Percentiles rank a stretch among this genome's conserved stretches.
phyloP scores from a whole-genome alignment of 805 yeast species.

The Saccharomycopsis sp. region DNA sequence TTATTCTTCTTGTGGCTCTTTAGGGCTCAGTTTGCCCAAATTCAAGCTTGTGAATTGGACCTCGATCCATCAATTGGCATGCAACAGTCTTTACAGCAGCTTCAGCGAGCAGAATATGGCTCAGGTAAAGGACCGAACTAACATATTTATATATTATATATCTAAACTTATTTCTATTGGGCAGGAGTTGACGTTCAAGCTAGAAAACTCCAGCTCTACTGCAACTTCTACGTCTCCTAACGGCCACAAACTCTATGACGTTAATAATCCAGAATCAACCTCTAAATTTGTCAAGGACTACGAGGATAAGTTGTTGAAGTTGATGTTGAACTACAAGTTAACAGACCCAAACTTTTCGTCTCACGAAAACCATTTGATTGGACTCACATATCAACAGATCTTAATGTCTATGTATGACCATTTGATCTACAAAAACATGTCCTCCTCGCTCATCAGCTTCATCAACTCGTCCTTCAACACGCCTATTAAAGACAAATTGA shows the following conservation, averaged over 20 bases:
- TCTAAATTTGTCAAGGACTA: conserved; percentile 23
- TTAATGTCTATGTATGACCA: conserved; percentile 47
- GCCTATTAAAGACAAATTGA: conserved; percentile 4
- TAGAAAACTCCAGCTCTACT: not conserved
- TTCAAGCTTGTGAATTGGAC: conserved; percentile 47
- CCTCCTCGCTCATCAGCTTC: conserved; percentile 20
- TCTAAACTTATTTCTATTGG: conserved; percentile 42
- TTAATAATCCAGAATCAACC: conserved; percentile 7
- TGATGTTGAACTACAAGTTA: conserved; percentile 35
- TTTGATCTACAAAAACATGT: conserved; percentile 37
- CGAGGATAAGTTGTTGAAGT: conserved; percentile 35
- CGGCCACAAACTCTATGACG: not conserved
- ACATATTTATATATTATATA: conserved; percentile 39
- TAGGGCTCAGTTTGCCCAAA: conserved; percentile 44
- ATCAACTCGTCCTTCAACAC: conserved; percentile 10
- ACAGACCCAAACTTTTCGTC: conserved; percentile 28
- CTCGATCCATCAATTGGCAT: conserved; percentile 32
- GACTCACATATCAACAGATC: conserved; percentile 44
- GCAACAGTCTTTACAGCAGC: conserved; percentile 29
- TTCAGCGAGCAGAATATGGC: conserved; percentile 25
- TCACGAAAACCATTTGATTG: conserved; percentile 35
- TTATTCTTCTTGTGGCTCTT: conserved; percentile 44
- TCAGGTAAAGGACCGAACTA: conserved; percentile 28
- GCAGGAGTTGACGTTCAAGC: conserved; percentile 31
- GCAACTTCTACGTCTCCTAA: not conserved